Evolutionary conservation across 768 basidiomycete genomes (phyloP), one percentile per base, ranked within the genome.

Genomic region (Tulasnella sp.): DNA sequence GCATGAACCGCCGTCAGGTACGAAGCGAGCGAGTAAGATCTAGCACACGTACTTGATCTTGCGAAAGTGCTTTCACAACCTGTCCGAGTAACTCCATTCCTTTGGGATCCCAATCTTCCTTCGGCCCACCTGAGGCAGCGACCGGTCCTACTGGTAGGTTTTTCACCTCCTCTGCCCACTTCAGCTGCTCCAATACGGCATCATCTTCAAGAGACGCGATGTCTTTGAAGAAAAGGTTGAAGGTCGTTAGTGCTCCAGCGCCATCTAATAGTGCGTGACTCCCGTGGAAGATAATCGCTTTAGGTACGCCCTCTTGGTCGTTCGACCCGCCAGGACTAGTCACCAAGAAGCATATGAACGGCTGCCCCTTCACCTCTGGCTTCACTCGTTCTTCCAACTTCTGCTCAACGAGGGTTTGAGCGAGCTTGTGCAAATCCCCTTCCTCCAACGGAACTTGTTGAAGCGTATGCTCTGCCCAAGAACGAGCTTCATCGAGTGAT

Each of bases 221-320:
- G 48, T 54, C 64, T 42, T 72, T 34, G 40, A 78, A 46, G 69
- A 78, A 37, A 28, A 42, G 34, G 7, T 78, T 78, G 77, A 72
- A 78, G 5, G 58, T 64, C 40, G 77, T 41, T 11, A 78, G 24
- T 0, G 77, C 54, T 20, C 58, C 54, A 24, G 77, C 31, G 9
- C 34, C 77, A 72, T 78, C 77, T 9, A 78, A 22, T n/a, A 78
- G 58, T 14, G 77, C 77, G 40, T 78, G 77, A 40, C 28, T 78
- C 8, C 24, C 77, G 41, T 78, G 54, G 31, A 78, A 78, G 40
- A 78, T n/a, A 16, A 74, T 78, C n/a, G 72, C 77, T 22, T 34
- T 24, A 1, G 77, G 77, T 41, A 46, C n/a, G 31, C 28, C 58
- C n/a, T 28, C 58, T 76, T 34, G 60, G 22, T 4, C 16, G 22